Evolutionary conservation across 1,139 yeast genomes (phyloP), one percentile per base, ranked within the genome.

Genomic region (Schwanniomyces etchellsii): DNA sequence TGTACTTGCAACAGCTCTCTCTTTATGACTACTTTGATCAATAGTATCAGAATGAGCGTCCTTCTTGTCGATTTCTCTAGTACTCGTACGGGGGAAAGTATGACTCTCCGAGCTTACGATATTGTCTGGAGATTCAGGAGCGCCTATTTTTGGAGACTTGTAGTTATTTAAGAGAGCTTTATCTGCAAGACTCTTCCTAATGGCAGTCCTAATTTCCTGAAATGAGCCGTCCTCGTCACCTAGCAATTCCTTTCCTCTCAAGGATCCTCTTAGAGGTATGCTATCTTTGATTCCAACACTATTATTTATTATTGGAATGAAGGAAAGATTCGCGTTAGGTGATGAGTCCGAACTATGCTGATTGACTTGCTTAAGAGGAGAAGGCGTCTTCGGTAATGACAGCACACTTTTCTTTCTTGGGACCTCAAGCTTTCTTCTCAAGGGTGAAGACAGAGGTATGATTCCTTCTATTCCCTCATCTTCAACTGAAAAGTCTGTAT

Each of bases 181-280:
- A 14, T 57, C 64, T 1, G 68, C 67, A 12, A 59, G 57, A 32
- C 66, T 62, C 35, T 60, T 62, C 6, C 68, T 38, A 6, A 62
- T 60, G 3, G 67, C 65, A 4, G 57, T 55, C 32, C 65, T 57
- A 16, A 62, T 62, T 3, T 66, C 67, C 34, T 58, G 63, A 26
- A 51, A 50, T 10, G 56, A 51, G 31, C 49, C 54, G 21, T 48
- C 56, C 11, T 10, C 14, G 6, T 18, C 15, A n/a, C n/a, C n/a
- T 9, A 20, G 3, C 11, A 14, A 15, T 12, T 11, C 16, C 3
- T n/a, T 16, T 13, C 28, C 31, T 5, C 27, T 9, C 28, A 13
- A 13, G 10, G 27, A 20, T 16, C 21, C 24, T 9, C 21, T 18
- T 10, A 23, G 7, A 7, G 27, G 20, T 13, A 16, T 10, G 10